Conservation (phyloP, 371 early-diverging fungal species). For the Rozella allomycis region DNA sequence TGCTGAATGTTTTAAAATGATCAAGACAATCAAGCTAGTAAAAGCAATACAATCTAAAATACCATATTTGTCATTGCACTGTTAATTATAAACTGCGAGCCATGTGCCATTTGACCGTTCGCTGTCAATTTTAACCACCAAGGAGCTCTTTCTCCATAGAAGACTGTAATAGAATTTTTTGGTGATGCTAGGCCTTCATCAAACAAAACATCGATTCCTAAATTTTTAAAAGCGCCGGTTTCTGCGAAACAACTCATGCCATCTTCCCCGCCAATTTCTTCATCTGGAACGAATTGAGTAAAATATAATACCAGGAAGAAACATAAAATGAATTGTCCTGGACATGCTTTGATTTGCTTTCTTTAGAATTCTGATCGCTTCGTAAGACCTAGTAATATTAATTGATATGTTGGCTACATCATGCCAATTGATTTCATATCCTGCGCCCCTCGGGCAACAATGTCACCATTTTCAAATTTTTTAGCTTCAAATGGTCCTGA, state of each 20-base stretch:
- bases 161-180: slow-evolving; percentile 33
- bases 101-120: slow-evolving; percentile 47
- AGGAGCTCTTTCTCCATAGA: slow-evolving; percentile 50
- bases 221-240: slow-evolving; percentile 28
- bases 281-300: slow-evolving; percentile 18
- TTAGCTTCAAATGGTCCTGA: slow-evolving; percentile 48
- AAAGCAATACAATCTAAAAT: slow-evolving; percentile 1
- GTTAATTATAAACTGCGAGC: slow-evolving; percentile 43
- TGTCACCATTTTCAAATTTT: slow-evolving; percentile 32
- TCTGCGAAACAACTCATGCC: slow-evolving; percentile 43
- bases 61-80: slow-evolving; percentile 39
- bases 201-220: slow-evolving; percentile 51
- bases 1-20: too few species aligned
- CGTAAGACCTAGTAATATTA: slow-evolving; percentile 35
- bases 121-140: slow-evolving; percentile 34
- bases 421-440: slow-evolving; percentile 71
- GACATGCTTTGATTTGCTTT: slow-evolving; percentile 19
- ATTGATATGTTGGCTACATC: slow-evolving; percentile 8
- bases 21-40: too few species aligned
- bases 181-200: slow-evolving; percentile 55
- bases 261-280: slow-evolving; percentile 52
- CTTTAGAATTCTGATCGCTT: slow-evolving; percentile 41
- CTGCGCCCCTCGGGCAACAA: slow-evolving; percentile 54
- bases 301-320: slow-evolving; percentile 1
- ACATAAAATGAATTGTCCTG: slow-evolving; percentile 42